Percentiles rank a stretch among this genome's conserved stretches.
phyloP scores from a whole-genome alignment of 1,284 basidiomycete species.

The Peniophora sp. region DNA sequence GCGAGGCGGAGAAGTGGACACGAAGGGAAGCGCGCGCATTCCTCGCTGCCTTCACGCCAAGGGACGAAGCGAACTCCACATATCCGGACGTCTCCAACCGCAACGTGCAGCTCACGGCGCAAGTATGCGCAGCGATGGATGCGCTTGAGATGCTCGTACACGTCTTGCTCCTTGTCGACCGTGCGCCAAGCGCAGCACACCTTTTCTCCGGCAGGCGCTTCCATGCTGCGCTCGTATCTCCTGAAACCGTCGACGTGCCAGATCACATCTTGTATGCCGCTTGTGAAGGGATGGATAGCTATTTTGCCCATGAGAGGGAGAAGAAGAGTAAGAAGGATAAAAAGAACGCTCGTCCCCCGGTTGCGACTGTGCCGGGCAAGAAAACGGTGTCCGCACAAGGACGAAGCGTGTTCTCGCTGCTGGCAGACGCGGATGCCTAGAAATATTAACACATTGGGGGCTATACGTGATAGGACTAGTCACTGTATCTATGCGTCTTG shows the following conservation, averaged over 20 bases:
- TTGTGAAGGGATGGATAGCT: conserved; percentile 36
- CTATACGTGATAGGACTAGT: too few species aligned
- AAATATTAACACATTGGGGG: too few species aligned
- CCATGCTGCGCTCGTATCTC: conserved; percentile 39
- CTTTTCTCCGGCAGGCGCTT: conserved; percentile 51
- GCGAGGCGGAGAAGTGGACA: conserved; percentile 64
- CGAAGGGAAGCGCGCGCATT: conserved; percentile 57
- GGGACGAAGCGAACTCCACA: background rate
- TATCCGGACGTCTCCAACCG: conserved; percentile 38
- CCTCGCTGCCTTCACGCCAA: conserved; percentile 37
- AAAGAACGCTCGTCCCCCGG: background rate
- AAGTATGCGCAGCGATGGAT: conserved; percentile 53
- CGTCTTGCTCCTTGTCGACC: conserved; percentile 44
- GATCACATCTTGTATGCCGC: conserved; percentile 39
- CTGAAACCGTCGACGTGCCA: conserved; percentile 15
- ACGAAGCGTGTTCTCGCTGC: too few species aligned
- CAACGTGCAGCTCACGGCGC: conserved; percentile 66
- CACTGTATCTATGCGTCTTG: too few species aligned
- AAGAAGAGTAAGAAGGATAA: background rate
- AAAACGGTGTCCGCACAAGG: too few species aligned
- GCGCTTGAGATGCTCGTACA: conserved; percentile 52
- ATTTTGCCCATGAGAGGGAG: conserved; percentile 3
- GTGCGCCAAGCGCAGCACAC: conserved; percentile 35
- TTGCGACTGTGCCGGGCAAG: too few species aligned
- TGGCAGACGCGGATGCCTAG: too few species aligned